Evolutionary conservation across 2,329 filamentous ascomycete species (phyloP).

Genomic region (Aaosphaeria pasadenensis): DNA sequence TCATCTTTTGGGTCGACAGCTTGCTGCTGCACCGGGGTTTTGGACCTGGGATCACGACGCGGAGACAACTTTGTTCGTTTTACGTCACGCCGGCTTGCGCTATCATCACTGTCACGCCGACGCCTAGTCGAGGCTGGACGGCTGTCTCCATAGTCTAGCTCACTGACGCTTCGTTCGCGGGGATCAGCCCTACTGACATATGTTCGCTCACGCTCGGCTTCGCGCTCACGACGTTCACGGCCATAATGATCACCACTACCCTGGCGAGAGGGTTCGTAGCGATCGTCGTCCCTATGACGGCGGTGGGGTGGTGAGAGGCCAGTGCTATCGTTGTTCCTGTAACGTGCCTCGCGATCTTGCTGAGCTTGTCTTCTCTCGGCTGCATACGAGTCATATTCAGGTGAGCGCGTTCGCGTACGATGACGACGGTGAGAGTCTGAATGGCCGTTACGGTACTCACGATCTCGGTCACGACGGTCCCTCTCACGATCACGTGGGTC

Average conservation of each 20-base stretch:
- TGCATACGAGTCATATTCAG: conserved; percentile 92
- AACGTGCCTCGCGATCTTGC: conserved; percentile 89
- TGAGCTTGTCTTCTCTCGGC: conserved; percentile 91
- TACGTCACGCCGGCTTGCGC: conserved; percentile 37
- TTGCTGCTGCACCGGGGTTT: conserved; percentile 44
- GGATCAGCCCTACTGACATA: conserved; percentile 79
- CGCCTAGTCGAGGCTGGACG: conserved; percentile 64
- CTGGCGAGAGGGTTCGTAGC: conserved; percentile 52
- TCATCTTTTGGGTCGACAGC: conserved; percentile 49
- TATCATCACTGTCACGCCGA: conserved; percentile 69
- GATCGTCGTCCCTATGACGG: conserved; percentile 39
- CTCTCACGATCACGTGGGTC: conserved; percentile 37
- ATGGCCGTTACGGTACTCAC: conserved; percentile 41
- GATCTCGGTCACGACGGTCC: conserved; percentile 27
- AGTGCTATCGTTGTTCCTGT: conserved; percentile 76
- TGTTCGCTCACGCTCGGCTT: conserved; percentile 83
- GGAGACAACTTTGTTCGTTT: conserved; percentile 51
- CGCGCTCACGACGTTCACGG: conserved; percentile 80
- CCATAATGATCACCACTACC: conserved; percentile 70
- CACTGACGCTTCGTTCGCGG: conserved; percentile 70
- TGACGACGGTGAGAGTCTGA: conserved; percentile 39
- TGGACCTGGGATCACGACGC: conserved; percentile 57
- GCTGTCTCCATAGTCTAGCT: conserved; percentile 83
- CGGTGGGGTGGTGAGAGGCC: conserved; percentile 52
- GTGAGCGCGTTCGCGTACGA: conserved; percentile 72